Conservation (phyloP, 169 alveolate species). For the Plasmodium fragile region DNA sequence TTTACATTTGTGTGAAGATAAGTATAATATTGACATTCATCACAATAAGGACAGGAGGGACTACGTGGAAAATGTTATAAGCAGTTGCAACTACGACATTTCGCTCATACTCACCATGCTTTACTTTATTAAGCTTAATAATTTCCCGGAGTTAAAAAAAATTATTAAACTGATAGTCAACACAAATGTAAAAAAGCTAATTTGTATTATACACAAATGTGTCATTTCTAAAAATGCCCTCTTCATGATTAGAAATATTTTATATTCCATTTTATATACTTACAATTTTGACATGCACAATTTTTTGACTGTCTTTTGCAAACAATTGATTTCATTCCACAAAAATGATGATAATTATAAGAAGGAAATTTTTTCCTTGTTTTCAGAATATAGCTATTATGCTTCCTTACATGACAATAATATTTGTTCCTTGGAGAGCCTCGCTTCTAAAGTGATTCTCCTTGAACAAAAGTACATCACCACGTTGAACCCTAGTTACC, state of each 20-base stretch:
- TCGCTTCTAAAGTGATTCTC: conserved; percentile 26
- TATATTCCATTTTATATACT: conserved; percentile 29
- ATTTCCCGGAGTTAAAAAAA: conserved; percentile 54
- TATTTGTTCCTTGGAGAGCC: conserved; percentile 40
- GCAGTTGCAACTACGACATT: conserved; percentile 52
- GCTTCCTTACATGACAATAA: conserved; percentile 35
- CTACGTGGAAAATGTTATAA: conserved; percentile 16
- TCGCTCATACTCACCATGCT: conserved; percentile 38
- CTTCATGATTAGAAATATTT: conserved; percentile 47
- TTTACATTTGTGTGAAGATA: conserved; percentile 25
- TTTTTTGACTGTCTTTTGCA: conserved; percentile 46
- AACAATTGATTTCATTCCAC: conserved; percentile 32
- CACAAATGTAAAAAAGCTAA: conserved; percentile 53
- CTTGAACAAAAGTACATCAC: conserved; percentile 45
- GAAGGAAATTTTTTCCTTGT: conserved; percentile 55
- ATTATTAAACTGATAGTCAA: conserved; percentile 43
- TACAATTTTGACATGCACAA: conserved; percentile 41
- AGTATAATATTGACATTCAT: conserved; percentile 15
- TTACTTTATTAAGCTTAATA: conserved; percentile 39
- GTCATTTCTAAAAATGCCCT: conserved; percentile 16
- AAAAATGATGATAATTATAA: conserved; percentile 57
- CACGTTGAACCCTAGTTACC: conserved; percentile 12
- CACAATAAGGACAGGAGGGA: conserved; percentile 3
- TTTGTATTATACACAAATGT: conserved; percentile 45
- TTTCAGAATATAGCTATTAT: conserved; percentile 54